phyloP scores from a whole-genome alignment of 768 basidiomycete species.

The Chiua virens region DNA sequence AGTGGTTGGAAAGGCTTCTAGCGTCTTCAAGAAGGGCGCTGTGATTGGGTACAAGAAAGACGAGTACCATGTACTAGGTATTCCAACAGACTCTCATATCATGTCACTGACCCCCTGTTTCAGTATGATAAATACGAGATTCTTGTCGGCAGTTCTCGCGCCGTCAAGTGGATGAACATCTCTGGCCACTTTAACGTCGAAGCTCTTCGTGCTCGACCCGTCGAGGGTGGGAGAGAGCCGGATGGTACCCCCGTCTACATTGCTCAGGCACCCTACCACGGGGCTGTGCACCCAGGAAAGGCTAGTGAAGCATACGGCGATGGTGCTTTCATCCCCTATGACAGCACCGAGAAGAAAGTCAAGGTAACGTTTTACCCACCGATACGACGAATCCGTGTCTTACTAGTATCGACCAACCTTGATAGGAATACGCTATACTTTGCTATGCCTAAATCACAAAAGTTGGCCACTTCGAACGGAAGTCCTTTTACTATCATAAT shows the following conservation, averaged over 20 bases:
- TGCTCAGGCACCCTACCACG: slow-evolving; percentile 54
- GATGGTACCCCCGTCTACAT: slow-evolving; percentile 63
- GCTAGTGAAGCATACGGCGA: slow-evolving; percentile 47
- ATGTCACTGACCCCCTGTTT: background rate
- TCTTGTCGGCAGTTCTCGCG: slow-evolving; percentile 61
- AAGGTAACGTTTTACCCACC: slow-evolving; percentile 35
- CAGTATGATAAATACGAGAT: slow-evolving; percentile 67
- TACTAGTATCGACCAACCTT: background rate
- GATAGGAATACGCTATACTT: slow-evolving; percentile 43
- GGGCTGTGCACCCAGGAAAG: slow-evolving; percentile 64
- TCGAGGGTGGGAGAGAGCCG: slow-evolving; percentile 67
- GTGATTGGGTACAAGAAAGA: slow-evolving; percentile 61
- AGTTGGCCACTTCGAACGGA: background rate
- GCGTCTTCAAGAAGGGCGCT: slow-evolving; percentile 57
- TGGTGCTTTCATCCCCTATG: slow-evolving; percentile 61
- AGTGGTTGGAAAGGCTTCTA: slow-evolving; percentile 71
- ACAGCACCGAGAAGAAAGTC: slow-evolving; percentile 49
- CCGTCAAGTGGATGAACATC: slow-evolving; percentile 56
- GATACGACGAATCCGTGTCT: background rate
- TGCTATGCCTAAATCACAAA: slow-evolving; percentile 31
- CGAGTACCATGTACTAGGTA: slow-evolving; percentile 52
- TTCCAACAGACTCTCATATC: background rate
- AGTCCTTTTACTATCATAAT: background rate
- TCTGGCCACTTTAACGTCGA: slow-evolving; percentile 46
- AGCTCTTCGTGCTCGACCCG: slow-evolving; percentile 47